Percentiles rank a stretch among this genome's conserved stretches.
Evolutionary conservation across 2,329 filamentous ascomycete species (phyloP).

Genomic region (Colletotrichum brevisporum): DNA sequence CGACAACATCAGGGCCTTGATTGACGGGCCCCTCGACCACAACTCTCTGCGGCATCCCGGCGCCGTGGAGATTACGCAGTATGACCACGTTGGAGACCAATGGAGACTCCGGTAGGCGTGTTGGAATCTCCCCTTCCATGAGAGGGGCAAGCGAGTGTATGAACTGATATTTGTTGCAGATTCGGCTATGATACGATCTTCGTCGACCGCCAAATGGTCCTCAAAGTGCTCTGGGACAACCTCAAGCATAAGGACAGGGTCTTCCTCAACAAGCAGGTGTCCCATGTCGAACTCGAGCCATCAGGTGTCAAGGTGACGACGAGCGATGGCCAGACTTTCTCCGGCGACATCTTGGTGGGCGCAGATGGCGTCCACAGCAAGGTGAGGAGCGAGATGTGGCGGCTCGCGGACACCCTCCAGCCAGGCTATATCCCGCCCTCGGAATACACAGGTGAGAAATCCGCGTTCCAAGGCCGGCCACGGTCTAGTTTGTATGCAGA

Average conservation of each 20-base stretch:
- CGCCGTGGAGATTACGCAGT: neutral
- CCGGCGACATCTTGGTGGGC: constrained; percentile 43
- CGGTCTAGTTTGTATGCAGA: too few relatives aligned
- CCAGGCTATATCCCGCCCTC: constrained; percentile 44
- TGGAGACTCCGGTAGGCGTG: constrained; percentile 1
- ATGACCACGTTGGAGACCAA: constrained; percentile 9
- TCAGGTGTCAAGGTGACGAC: constrained; percentile 12
- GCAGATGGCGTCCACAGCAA: constrained; percentile 58
- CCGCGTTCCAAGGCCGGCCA: too few relatives aligned
- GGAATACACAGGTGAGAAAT: constrained; percentile 35
- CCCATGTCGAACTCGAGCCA: constrained; percentile 2
- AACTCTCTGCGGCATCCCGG: constrained; percentile 1
- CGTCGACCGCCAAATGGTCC: constrained; percentile 52
- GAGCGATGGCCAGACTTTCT: constrained; percentile 6
- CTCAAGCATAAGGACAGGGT: constrained; percentile 47
- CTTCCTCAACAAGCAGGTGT: constrained; percentile 14
- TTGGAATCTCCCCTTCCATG: too few relatives aligned
- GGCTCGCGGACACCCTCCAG: constrained; percentile 42
- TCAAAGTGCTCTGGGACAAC: constrained; percentile 51
- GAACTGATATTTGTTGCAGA: constrained; percentile 19
- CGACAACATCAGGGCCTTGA: constrained; percentile 39
- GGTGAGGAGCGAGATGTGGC: constrained; percentile 49
- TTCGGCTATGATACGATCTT: constrained; percentile 50
- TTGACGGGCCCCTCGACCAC: constrained; percentile 8
- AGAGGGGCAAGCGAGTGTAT: too few relatives aligned